Evolutionary conservation across 805 yeast genomes (phyloP).

Genomic region (Saccharomycopsis fermentans): DNA sequence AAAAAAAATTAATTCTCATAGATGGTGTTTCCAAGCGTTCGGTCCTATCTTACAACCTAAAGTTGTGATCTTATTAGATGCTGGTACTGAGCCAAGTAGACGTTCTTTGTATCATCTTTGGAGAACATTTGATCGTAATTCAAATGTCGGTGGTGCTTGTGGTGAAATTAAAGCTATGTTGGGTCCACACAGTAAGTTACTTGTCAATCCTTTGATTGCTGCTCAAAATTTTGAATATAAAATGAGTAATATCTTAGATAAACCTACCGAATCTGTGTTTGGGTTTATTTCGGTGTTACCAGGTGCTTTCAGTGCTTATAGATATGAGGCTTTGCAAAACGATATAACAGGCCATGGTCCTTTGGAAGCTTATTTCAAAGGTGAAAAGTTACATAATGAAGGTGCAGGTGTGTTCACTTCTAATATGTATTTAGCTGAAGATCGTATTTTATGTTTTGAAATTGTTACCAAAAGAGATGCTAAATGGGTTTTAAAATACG

Average conservation of each 20-base stretch:
- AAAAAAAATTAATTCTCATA: conserved; percentile 86
- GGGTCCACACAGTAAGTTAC: conserved; percentile 46
- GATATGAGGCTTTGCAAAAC: conserved; percentile 70
- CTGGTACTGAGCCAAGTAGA: conserved; percentile 86
- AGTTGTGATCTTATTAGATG: conserved; percentile 78
- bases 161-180: conserved; percentile 89
- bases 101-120: conserved; percentile 83
- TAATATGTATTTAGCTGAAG: conserved; percentile 96
- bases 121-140: conserved; percentile 68
- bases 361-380: conserved; percentile 80
- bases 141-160: conserved; percentile 93
- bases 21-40: conserved; percentile 95
- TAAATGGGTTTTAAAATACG: conserved; percentile 75
- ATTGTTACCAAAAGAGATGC: conserved; percentile 70
- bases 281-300: conserved; percentile 93
- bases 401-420: conserved; percentile 81
- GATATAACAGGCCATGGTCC: conserved; percentile 68
- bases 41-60: conserved; percentile 76
- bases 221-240: conserved; percentile 96
- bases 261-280: conserved; percentile 90
- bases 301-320: conserved; percentile 93
- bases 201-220: conserved; percentile 85
- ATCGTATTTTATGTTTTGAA: conserved; percentile 90
- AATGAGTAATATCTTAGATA: conserved; percentile 88
- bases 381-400: conserved; percentile 57